Conservation (phyloP, 192 early-diverging fungal genomes). For the Coemansia sp. region DNA sequence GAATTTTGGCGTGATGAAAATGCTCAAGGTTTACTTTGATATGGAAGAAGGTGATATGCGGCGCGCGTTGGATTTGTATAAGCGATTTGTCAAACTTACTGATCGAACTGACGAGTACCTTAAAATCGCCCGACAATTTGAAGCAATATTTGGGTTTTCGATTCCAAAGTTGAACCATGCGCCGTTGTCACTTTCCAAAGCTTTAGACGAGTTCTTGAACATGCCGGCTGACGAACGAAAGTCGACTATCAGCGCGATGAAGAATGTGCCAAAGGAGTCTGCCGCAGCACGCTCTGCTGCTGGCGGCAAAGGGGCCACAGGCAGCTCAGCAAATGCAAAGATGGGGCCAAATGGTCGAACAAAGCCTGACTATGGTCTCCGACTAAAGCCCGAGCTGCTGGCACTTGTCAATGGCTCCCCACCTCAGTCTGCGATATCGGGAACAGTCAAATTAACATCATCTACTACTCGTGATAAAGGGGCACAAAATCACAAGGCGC, state of each 20-base stretch:
- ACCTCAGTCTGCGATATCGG: conserved; percentile 5
- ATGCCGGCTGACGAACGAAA: conserved; percentile 41
- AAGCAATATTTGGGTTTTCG: conserved; percentile 50
- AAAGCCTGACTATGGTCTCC: conserved; percentile 48
- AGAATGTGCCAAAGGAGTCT: conserved; percentile 24
- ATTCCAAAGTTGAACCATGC: conserved; percentile 56
- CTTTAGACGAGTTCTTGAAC: conserved; percentile 54
- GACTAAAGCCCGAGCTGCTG: conserved; percentile 48
- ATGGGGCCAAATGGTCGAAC: conserved; percentile 17
- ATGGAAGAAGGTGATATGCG: conserved; percentile 54
- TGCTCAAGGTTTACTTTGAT: conserved; percentile 59
- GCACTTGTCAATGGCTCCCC: conserved; percentile 18
- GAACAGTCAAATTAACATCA: neutral
- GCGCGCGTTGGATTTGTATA: conserved; percentile 55
- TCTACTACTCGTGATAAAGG: neutral
- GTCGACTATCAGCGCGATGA: conserved; percentile 29
- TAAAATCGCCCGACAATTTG: conserved; percentile 50
- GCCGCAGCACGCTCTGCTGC: neutral
- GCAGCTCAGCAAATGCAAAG: neutral
- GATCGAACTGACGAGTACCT: conserved; percentile 55
- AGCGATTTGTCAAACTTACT: conserved; percentile 57
- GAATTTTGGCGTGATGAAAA: conserved; percentile 59
- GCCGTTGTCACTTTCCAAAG: conserved; percentile 53
- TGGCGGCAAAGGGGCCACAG: neutral
- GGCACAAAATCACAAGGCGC: neutral